Conservation (phyloP, 164 flowering plant genomes). For the Saururus chinensis region DNA sequence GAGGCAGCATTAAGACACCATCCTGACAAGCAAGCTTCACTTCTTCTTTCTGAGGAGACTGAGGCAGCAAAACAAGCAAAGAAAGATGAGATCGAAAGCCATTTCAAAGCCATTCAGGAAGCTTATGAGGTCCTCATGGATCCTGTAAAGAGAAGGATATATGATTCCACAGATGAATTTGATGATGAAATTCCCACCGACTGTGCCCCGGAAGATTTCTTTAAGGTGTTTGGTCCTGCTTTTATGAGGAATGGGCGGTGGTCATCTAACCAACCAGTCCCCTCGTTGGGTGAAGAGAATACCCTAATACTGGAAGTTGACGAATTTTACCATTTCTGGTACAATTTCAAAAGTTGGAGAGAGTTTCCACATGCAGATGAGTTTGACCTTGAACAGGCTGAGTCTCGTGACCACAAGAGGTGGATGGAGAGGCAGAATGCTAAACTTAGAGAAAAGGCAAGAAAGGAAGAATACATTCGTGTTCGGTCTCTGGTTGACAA, state of each 20-base stretch:
- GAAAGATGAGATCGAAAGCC: constrained; percentile 80
- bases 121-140: constrained; percentile 78
- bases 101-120: constrained; percentile 83
- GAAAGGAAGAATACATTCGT: constrained; percentile 78
- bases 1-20: constrained; percentile 44
- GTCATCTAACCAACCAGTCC: constrained; percentile 68
- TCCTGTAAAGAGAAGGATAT: constrained; percentile 79
- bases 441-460: constrained; percentile 75
- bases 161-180: constrained; percentile 95
- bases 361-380: constrained; percentile 93
- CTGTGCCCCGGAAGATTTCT: constrained; percentile 83
- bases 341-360: constrained; percentile 85
- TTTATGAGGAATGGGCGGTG: constrained; percentile 91
- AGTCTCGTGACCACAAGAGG: constrained; percentile 89
- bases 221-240: constrained; percentile 86
- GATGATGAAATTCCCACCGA: constrained; percentile 85
- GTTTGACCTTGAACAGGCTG: constrained; percentile 88
- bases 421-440: constrained; percentile 99
- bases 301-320: constrained; percentile 60
- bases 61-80: constrained; percentile 84
- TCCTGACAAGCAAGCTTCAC: constrained; percentile 52
- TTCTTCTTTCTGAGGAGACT: constrained; percentile 75
- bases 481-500: constrained; percentile 77
- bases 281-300: constrained; percentile 63
- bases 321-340: constrained; percentile 77